Evolutionary conservation across 768 basidiomycete genomes (phyloP).

Genomic region (Amyloporia xantha): DNA sequence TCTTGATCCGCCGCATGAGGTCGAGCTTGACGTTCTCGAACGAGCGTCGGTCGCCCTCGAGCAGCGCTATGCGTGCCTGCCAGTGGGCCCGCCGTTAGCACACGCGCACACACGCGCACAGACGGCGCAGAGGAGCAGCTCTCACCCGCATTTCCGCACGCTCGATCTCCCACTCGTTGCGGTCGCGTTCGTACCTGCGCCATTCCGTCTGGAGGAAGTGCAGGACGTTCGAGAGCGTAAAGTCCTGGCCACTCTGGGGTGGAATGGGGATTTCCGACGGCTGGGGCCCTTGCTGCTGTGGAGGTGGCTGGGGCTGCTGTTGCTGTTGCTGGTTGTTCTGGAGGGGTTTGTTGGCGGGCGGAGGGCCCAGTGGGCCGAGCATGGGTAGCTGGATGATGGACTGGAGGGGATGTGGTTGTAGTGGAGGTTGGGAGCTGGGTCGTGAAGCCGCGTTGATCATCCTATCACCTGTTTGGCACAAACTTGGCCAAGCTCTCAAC

Average conservation of each 20-base stretch:
- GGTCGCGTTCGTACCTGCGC: constrained; percentile 94
- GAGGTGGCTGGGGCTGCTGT: constrained; percentile 31
- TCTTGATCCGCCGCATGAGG: constrained; percentile 94
- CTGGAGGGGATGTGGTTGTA: constrained; percentile 15
- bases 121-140: constrained; percentile 23
- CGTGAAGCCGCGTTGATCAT: constrained; percentile 22
- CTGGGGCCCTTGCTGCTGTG: constrained; percentile 51
- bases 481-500: constrained; percentile 2
- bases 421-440: constrained; percentile 20
- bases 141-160: constrained; percentile 96
- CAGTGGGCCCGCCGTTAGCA: constrained; percentile 1
- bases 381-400: constrained; percentile 51
- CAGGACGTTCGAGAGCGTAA: constrained; percentile 87
- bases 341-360: constrained; percentile 42
- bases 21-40: constrained; percentile 97
- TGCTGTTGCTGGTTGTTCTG: constrained; percentile 32
- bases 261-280: constrained; percentile 60
- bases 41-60: constrained; percentile 94
- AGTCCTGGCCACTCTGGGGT: constrained; percentile 85
- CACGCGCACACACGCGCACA: neutral
- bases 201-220: constrained; percentile 99
- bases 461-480: constrained; percentile 18
- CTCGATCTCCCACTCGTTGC: constrained; percentile 99
- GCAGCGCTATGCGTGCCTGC: constrained; percentile 94
- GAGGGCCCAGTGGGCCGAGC: constrained; percentile 59